phyloP scores from a whole-genome alignment of 2,329 filamentous ascomycete species.

The Lasiodiplodia sp. region DNA sequence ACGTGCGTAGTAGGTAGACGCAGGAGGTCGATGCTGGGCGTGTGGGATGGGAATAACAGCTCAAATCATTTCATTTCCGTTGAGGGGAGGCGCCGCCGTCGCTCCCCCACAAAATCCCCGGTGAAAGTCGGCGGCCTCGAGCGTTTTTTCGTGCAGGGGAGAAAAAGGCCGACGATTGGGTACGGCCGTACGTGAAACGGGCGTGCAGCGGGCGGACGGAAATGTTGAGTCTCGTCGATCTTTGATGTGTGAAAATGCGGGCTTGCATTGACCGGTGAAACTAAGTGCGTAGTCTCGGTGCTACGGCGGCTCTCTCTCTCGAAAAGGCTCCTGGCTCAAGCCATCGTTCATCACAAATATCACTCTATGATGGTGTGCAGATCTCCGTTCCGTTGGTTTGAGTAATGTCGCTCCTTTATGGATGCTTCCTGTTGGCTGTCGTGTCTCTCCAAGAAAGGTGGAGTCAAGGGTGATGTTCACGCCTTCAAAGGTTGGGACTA shows the following conservation, averaged over 20 bases:
- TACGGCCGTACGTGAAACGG: not conserved
- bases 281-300: not conserved
- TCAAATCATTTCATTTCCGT: not conserved
- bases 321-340: not conserved
- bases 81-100: no score
- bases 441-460: no score
- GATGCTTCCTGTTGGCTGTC: no score
- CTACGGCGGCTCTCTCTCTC: not conserved
- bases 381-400: no score
- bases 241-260: not conserved
- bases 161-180: not conserved
- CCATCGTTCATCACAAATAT: not conserved
- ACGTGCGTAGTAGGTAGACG: not conserved
- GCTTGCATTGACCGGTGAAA: not conserved
- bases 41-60: not conserved
- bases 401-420: no score
- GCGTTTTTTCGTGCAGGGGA: no score
- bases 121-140: not conserved
- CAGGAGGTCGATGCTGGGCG: no score
- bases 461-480: no score
- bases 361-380: no score
- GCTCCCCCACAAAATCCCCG: not conserved
- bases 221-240: not conserved
- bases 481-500: no score
- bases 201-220: not conserved